Base-by-base conservation (phyloP, 1,284 basidiomycete genomes). In the Ceratobasidium sp. region DNA sequence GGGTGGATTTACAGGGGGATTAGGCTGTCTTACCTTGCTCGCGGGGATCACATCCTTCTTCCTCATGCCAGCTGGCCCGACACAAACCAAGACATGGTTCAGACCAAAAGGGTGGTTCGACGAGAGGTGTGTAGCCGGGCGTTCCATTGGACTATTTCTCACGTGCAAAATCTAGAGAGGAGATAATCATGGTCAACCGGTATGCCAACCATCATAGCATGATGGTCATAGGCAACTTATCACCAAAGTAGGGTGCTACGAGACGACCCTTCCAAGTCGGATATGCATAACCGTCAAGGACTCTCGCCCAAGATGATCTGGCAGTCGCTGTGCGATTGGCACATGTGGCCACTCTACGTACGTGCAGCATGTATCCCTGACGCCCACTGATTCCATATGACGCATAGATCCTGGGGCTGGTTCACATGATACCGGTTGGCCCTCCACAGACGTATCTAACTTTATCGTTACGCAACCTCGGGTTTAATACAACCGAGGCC, bases 211-310 rank as follows among this genome's bases (percentile, higher is more conserved):
- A 39, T 11, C 19, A 3, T n/a, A 61, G 16, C 34, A 22, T 22
- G 13, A 6, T 29, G 13, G 7, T 14, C 27, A 27, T 1, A 9
- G 29, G 22, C 22, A 37, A 37, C 29, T 43, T 2, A 56, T 48
- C 19, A 56, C 34, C 29, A 43, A 37, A 22, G 6, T 16, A 69
- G 89, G 22, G 84, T 92, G n/a, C 83, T 92, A 4, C 85, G 91
- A 2, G 91, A 92, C 79, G 91, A 92, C 77, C 91, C 88, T 1
- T 83, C 86, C 14, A 90, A 92, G 84, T 87, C 83, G 48, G 82
- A 84, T 76, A 93, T 93, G 92, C 90, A 93, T 82, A 94, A 94
- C 77, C 88, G 92, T 29, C 86, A 93, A 80, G 89, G 88, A 0
- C 80, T 93, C n/a, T 83, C 85, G 0, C 39, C 85, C 13, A 84